Evolutionary conservation across 257 asterid species (phyloP), one percentile per base, ranked within the genome.

Genomic region (Lithospermum erythrorhizon): DNA sequence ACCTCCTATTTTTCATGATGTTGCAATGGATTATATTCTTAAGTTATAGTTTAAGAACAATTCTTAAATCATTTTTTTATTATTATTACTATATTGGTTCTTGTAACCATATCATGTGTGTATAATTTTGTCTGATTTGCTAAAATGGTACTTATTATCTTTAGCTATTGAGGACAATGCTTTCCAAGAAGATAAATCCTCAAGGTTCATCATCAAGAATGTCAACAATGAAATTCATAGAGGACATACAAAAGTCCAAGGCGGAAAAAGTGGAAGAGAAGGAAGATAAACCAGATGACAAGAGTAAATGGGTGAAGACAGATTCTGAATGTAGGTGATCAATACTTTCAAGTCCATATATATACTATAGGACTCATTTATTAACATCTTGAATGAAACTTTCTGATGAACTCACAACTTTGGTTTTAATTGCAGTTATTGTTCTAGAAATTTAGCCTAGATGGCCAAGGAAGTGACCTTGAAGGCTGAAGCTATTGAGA

Each of bases 131-230:
- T 22, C 2, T 29, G 53, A 21, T 24, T 51, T 4, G 48, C 58
- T 35, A 45, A 18, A 15, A 37, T 53, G 17, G 35, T 32, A 23
- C 22, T 66, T 10, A 41, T 10, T 41, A 41, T 1, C 3, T 62
- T 4, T 93, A 90, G 98, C 91, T 90, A 60, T 64, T 90, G 63
- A 85, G 95, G 76, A 79, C 90, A 70, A 77, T 90, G 84, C 83
- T 90, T 0, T 77, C 87, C 55, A 85, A 79, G 73, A 87, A 76
- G 72, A 77, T 90, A 59, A 62, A 76, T 61, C 70, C 84, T 8
- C 89, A 80, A 68, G 80, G 65, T 61, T 56, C 79, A 4, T 72
- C 83, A 21, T 76, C 87, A 74, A 68, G 77, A 29, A 22, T 77
- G 15, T 73, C 86, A 4, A 67, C 73, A 17, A 83, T 72, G 78